Conservation (phyloP, 306 rosid species). For the Coriaria nepalensis region DNA sequence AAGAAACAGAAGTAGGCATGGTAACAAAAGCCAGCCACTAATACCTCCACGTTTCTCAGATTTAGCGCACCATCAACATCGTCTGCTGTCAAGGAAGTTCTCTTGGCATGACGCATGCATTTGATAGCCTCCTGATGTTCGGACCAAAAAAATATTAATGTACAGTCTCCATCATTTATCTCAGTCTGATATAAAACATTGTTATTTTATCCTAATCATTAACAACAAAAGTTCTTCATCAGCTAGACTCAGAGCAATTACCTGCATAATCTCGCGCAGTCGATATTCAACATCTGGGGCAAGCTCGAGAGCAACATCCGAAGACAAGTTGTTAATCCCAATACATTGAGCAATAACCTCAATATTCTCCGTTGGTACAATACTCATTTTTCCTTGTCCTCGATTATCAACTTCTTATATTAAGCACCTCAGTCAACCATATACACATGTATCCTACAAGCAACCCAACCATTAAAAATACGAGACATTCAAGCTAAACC, state of each 20-base stretch:
- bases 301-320: constrained; percentile 74
- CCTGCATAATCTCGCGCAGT: constrained; percentile 95
- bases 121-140: constrained; percentile 71
- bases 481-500: no score
- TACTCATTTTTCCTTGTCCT: constrained; percentile 38
- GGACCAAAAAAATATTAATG: constrained; percentile 6
- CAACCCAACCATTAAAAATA: background rate
- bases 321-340: constrained; percentile 64
- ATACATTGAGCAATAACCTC: constrained; percentile 85
- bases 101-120: constrained; percentile 88
- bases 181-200: background rate
- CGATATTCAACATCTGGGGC: constrained; percentile 92
- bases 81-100: constrained; percentile 57
- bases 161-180: background rate
- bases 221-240: no score
- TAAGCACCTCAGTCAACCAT: no score
- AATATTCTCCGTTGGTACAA: constrained; percentile 62
- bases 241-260: background rate
- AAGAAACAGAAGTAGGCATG: constrained; percentile 1
- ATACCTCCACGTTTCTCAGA: constrained; percentile 77
- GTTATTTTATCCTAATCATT: background rate
- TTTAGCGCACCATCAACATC: constrained; percentile 83
- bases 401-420: no score
- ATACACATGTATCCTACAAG: no score
- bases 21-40: background rate